Evolutionary conservation across 2,329 filamentous ascomycete species (phyloP), one percentile per base, ranked within the genome.

Genomic region (Periglandula ipomoeae): DNA sequence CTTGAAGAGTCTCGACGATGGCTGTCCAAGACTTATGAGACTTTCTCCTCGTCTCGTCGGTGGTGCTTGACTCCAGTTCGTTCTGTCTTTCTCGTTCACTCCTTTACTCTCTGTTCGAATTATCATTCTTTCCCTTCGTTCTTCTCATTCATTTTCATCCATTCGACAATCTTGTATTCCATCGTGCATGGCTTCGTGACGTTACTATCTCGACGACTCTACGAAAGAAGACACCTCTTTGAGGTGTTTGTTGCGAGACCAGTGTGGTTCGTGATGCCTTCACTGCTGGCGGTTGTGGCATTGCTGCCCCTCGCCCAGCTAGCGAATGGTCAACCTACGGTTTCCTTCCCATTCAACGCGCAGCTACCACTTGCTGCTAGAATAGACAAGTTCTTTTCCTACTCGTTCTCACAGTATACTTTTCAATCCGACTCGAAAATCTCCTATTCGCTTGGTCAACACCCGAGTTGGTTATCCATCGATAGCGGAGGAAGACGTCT

Each of bases 351-450:
- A 1, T 74, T 95, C 64, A 94, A 93, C 65, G 82, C 87, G 2
- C 89, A 95, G 64, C 76, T 94, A 1, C 89, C 89, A 27, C 84
- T 85, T 3, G 84, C 90, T 47, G 89, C 87, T 19, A 78, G 85
- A 55, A 72, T 86, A 51, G 78, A 76, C 37, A 61, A 83, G 57
- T 72, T 74, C 2, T 93, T 88, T 65, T 77, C 72, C 9, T 89
- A 90, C 59, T 72, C 78, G 26, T 86, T 95, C 58, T 84, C 86
- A 9, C 65, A 73, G 15, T 81, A 82, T 35, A 95, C 89, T 0
- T 95, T 95, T 65, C 71, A 73, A 13, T 84, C 85, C 15, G 65
- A 69, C 38, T 82, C 81, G 8, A 65, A 69, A 22, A 75, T 89
- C 45, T 76, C 75, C 5, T 95, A 94, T 63, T 76, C 76, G 5